phyloP scores from a whole-genome alignment of 768 basidiomycete species.

The Tricholoma bakamatsutake region DNA sequence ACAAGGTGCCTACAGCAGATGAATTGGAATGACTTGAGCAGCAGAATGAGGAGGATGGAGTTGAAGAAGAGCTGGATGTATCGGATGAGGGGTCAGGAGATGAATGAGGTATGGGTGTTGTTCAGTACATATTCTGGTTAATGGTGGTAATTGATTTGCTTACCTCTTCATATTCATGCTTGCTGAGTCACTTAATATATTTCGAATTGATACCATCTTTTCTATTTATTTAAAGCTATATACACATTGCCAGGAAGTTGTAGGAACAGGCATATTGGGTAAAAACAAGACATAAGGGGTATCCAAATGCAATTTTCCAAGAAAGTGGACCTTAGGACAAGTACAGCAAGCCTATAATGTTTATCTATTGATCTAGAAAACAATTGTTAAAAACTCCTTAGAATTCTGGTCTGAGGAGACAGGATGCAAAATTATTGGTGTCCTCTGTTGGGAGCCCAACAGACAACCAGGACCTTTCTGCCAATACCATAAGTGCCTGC shows the following conservation, averaged over 20 bases:
- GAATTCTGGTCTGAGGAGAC: background rate
- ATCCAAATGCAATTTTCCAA: background rate
- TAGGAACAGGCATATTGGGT: no score
- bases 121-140: background rate
- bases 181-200: background rate
- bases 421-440: background rate
- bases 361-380: background rate
- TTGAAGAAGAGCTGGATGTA: background rate
- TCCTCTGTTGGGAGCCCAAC: background rate
- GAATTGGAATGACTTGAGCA: conserved; percentile 12
- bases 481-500: conserved; percentile 14
- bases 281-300: background rate
- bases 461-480: background rate
- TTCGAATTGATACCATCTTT: no score
- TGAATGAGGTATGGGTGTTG: background rate
- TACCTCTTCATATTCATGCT: background rate
- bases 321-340: background rate
- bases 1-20: no score
- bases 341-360: no score
- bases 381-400: background rate
- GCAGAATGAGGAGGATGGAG: background rate
- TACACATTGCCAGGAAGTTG: background rate
- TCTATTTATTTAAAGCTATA: no score
- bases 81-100: background rate
- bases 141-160: background rate